Conservation (phyloP, 148 eudicot genomes). For the Rhododendron ferrugineum region DNA sequence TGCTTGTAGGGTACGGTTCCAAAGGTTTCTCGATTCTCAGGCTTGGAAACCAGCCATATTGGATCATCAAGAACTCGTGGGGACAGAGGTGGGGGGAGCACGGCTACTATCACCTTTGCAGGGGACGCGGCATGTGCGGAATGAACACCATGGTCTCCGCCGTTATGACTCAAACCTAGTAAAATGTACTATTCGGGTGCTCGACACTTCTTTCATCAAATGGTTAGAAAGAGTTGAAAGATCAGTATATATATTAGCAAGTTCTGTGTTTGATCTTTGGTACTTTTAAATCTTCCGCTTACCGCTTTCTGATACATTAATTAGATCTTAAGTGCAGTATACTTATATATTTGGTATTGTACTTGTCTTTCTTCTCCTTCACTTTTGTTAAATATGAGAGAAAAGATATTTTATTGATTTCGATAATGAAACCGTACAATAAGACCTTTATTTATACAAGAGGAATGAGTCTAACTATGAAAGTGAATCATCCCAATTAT, state of each 20-base stretch:
- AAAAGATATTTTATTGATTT: too few relatives aligned
- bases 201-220: neutral
- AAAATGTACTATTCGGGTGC: neutral
- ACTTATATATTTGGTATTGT: neutral
- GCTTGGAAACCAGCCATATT: slow-evolving; percentile 59
- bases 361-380: neutral
- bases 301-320: neutral
- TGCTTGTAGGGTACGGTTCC: slow-evolving; percentile 71
- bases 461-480: too few relatives aligned
- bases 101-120: slow-evolving; percentile 68
- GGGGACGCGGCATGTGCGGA: slow-evolving; percentile 80
- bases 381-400: too few relatives aligned
- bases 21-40: slow-evolving; percentile 70
- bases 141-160: slow-evolving; percentile 85
- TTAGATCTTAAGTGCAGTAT: neutral
- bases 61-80: slow-evolving; percentile 98
- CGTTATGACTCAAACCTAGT: slow-evolving; percentile 38
- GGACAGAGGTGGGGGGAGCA: slow-evolving; percentile 78
- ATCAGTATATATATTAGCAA: neutral
- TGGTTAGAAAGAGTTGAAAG: neutral
- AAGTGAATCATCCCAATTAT: too few relatives aligned
- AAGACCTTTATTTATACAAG: too few relatives aligned
- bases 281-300: neutral
- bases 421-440: too few relatives aligned
- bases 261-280: neutral